phyloP scores from a whole-genome alignment of 805 yeast genomes.

The Metschnikowia chrysomelidarum region DNA sequence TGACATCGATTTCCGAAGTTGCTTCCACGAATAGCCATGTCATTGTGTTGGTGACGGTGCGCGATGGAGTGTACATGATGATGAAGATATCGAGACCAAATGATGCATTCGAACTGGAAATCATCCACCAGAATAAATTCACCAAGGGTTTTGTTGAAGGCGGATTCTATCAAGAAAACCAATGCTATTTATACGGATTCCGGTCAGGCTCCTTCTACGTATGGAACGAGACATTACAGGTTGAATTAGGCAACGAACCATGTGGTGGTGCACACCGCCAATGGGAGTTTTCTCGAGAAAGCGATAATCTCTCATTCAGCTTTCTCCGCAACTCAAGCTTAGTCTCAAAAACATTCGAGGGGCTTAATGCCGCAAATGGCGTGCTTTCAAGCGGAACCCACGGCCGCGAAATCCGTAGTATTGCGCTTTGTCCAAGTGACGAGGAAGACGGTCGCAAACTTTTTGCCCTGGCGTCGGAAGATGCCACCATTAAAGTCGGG shows the following conservation, averaged over 20 bases:
- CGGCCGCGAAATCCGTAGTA: constrained; percentile 86
- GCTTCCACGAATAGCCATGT: constrained; percentile 20
- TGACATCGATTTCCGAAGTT: constrained; percentile 51
- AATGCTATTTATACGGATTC: constrained; percentile 74
- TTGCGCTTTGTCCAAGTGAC: constrained; percentile 48
- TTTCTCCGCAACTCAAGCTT: constrained; percentile 57
- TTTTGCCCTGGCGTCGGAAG: constrained; percentile 83
- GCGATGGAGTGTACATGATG: constrained; percentile 65
- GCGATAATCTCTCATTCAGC: constrained; percentile 36
- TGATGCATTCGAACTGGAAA: constrained; percentile 17
- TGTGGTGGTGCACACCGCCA: constrained; percentile 94
- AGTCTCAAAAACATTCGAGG: constrained; percentile 30
- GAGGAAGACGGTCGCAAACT: constrained; percentile 35
- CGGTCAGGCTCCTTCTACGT: constrained; percentile 72
- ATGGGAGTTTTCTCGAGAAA: constrained; percentile 54
- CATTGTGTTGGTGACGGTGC: constrained; percentile 49
- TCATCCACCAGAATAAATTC: constrained; percentile 57
- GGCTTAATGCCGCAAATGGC: constrained; percentile 21
- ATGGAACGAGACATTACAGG: constrained; percentile 77
- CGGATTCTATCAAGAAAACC: constrained; percentile 42
- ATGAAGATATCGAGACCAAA: constrained; percentile 19
- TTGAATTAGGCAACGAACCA: constrained; percentile 62
- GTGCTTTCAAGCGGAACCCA: constrained; percentile 64
- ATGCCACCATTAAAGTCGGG: constrained; percentile 71
- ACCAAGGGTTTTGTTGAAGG: constrained; percentile 85